Evolutionary conservation across 345 rosid species (phyloP), one percentile per base, ranked within the genome.

Genomic region (Pistacia atlantica): DNA sequence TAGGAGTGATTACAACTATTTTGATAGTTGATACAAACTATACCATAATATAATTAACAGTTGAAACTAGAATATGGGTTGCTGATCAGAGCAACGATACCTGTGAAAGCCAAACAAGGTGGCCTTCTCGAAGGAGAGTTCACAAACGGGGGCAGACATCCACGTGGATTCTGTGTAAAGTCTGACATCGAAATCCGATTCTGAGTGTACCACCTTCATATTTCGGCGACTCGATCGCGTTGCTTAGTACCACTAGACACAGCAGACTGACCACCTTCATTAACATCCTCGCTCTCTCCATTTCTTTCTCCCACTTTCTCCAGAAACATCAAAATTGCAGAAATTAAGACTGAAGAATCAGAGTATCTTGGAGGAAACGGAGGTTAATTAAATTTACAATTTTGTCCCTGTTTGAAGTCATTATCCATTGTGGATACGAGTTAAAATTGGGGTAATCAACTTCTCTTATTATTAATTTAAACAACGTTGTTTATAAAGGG

Each of bases 151-250:
- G 17, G 91, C 90, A 46, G 92, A 78, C 84, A 91, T 85, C 96
- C 96, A 91, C 11, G 84, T 82, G 62, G 93, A 84, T 0, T 79
- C 76, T 13, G 68, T 35, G 77, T 91, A 89, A 72, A 74, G 84
- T 12, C 95, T 84, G 83, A 91, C 82, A 73, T 88, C 92, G 77
- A 91, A 91, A 80, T 91, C 91, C 4, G 92, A 87, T 49, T 89
- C 91, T 0, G 51, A 59, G 68, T 88, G 91, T 16, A 88, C 86
- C 46, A 89, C 83, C 65, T 77, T 77, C 72, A 81, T 85, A 91
- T 33, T 74, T 81, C 52, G 93, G 93, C 14, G 89, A 83, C 58
- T 91, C 92, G 59, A 68, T 81, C 28, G 86, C 85, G 4, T 11
- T 28, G 62, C 83, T 56, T 3, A 45, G 63, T 11, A 70, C 67